phyloP scores from a whole-genome alignment of 495 filamentous ascomycete species.

The Aspergillus diversus region DNA sequence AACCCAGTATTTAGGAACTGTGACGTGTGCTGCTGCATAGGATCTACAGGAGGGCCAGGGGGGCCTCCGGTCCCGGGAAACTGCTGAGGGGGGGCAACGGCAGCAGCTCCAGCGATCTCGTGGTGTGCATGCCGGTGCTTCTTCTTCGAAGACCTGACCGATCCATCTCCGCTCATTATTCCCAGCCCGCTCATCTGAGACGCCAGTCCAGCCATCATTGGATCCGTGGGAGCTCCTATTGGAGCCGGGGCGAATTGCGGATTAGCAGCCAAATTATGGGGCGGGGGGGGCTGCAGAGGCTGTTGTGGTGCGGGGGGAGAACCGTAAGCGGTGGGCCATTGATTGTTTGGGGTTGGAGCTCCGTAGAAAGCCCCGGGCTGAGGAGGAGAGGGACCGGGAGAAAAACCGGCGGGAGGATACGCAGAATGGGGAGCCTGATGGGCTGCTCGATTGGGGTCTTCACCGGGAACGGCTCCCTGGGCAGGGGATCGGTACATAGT shows the following conservation, averaged over 20 bases:
- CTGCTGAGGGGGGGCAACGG: constrained; percentile 53
- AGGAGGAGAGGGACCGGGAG: constrained; percentile 61
- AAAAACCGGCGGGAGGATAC: constrained; percentile 38
- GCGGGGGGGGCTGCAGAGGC: constrained; percentile 22
- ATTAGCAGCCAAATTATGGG: constrained; percentile 27
- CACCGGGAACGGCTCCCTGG: constrained; percentile 52
- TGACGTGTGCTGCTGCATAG: constrained; percentile 54
- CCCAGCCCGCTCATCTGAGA: constrained; percentile 87
- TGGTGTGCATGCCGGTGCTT: constrained; percentile 95
- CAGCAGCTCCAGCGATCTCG: constrained; percentile 69
- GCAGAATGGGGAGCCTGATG: constrained; percentile 60
- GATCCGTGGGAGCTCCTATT: constrained; percentile 37
- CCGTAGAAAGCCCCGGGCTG: constrained; percentile 58
- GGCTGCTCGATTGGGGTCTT: constrained; percentile 60
- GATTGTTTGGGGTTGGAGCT: constrained; percentile 35
- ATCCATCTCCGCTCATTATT: constrained; percentile 64
- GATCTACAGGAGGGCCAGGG: constrained; percentile 53
- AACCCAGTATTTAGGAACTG: constrained; percentile 74
- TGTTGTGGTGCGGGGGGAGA: constrained; percentile 34
- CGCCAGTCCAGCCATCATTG: constrained; percentile 63
- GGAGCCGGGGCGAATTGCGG: constrained; percentile 36
- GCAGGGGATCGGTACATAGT: constrained; percentile 76
- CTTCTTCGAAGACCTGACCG: constrained; percentile 71
- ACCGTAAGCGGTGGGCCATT: constrained; percentile 48
- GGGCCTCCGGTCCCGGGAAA: constrained; percentile 52